Evolutionary conservation across 495 filamentous ascomycete genomes (phyloP), one percentile per base, ranked within the genome.

Genomic region (Aspergillus bridgeri): DNA sequence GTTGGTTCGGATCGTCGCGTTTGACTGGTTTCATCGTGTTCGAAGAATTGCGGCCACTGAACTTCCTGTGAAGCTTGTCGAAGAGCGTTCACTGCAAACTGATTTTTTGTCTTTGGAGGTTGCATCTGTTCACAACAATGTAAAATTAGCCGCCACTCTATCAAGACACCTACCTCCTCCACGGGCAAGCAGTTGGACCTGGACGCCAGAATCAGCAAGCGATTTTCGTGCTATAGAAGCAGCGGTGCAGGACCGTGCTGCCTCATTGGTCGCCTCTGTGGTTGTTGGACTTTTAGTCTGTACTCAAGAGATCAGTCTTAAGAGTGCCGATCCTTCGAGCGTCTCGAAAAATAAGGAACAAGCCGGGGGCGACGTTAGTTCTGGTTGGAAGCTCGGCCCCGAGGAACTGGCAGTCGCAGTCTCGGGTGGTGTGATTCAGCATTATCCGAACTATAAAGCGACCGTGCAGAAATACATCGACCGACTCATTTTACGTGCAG

Each of bases 381-480:
- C 52, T 6, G 60, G 60, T 11, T 69, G 67, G 69, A 59, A 65
- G 29, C 60, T 63, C 9, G 65, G 70, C 5, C 72, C 72, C 2
- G 74, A 86, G 48, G 83, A 88, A 60, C 68, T 91, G 48, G 81
- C 84, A 13, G 82, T 91, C 15, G 87, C 87, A 9, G 88, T 87
- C 54, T 87, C 86, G 1, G 88, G 88, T 3, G 86, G 87, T 46
- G 87, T 86, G 52, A 89, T 90, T 42, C 80, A 83, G 25, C 81
- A 87, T 59, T 89, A 89, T 63, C 87, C 87, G n/a, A 65, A 81
- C 56, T 90, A 86, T 62, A 74, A 87, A 42, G 69, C 75, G 24
- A 81, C 81, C 46, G 82, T 85, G 50, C 86, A 89, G 64, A 56
- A 63, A 53, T 84, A 84, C 62, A 74, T 90, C 22, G 82, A 89